Evolutionary conservation across 75 land plant genomes (phyloP), one percentile per base, ranked within the genome.

Genomic region (Larix kaempferi): DNA sequence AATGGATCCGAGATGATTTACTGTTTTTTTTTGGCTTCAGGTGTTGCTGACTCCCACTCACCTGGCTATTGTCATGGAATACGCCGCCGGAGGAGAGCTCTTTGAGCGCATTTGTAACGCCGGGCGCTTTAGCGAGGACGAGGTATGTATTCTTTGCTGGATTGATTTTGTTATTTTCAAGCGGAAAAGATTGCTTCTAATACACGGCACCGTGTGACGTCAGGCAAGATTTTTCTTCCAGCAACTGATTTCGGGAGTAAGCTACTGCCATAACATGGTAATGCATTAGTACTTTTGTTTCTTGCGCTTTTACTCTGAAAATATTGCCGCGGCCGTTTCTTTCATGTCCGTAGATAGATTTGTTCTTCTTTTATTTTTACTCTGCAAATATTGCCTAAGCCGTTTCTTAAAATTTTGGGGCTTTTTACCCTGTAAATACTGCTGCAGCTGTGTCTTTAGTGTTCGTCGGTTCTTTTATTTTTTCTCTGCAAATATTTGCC

Each of bases 221-320:
- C 82, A 90, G 91, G 92, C 90, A 5, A 81, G 92, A 71, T 90
- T 86, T 76, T 90, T 88, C 79, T 90, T 90, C 76, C 92, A 90
- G 74, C 92, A 90, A 73, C 80, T 89, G 52, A 88, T 89, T 21
- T 89, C 86, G 12, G 91, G 91, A 73, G 91, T 89, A 56, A 89
- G 91, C 81, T 89, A 88, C 69, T 89, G 91, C 80, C 91, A 89
- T 79, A 59, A 84, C 7, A 89, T 80, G 89, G 91, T 89, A 75
- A 75, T 5, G 62, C 10, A 7, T 10, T 49, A 49, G 54, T 49
- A 11, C 10, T 49, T 49, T 49, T 49, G 12, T 10, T 49, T 49
- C 54, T 49, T 49, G 10, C 10, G 10, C 11, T 49, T 10, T 11
- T 49, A 49, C 54, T 49, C 54, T 49, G 54, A 11, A 49, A 49